Base-by-base conservation (phyloP, 23 red algal species). In the Gracilaria domingensis region DNA sequence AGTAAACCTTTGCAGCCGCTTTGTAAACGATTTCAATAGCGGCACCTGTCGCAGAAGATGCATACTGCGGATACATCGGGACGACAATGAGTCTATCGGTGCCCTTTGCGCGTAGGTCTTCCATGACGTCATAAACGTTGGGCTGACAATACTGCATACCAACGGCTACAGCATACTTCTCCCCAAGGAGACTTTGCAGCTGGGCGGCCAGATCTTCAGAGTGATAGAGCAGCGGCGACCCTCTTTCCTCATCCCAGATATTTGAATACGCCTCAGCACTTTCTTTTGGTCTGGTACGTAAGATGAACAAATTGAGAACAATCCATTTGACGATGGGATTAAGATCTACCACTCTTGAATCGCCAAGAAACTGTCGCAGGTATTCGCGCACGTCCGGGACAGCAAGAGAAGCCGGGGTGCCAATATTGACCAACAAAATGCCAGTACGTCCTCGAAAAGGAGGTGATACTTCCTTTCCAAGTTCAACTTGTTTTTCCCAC, bases 141-240 rank as follows among this genome's bases (percentile, higher is more conserved):
- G 97, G 97, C 72, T 99, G 91, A 72, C 97, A 91, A 74, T 94
- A 99, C 88, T 99, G 97, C 97, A 99, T 99, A 48, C 94, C 97
- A 8, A 99, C 66, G 13, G 57, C 87, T 33, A 99, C 93, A 61
- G 86, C 80, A 77, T 93, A 99, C 28, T 83, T 82, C 56, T 96
- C 94, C 11, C 97, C 97, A 8, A 99, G 86, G 39, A 48, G 83
- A 47, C 17, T 62, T 29, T 86, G 83, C 8, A 99, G 39, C 86
- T 95, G 93, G 9, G 36, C 93, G 13, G 93, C 97, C 45, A 99
- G 61, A 82, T 99, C 93, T 53, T 96, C 50, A 12, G 84, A 89
- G 55, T 99, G 94, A 70, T 70, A 96, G 33, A 99, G 80, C 29
- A 99, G 49, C 5, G 97, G 97, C 21, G 91, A 95, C 77, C 97